Conservation (phyloP, 208 protist species). For the Leishmania arabica region DNA sequence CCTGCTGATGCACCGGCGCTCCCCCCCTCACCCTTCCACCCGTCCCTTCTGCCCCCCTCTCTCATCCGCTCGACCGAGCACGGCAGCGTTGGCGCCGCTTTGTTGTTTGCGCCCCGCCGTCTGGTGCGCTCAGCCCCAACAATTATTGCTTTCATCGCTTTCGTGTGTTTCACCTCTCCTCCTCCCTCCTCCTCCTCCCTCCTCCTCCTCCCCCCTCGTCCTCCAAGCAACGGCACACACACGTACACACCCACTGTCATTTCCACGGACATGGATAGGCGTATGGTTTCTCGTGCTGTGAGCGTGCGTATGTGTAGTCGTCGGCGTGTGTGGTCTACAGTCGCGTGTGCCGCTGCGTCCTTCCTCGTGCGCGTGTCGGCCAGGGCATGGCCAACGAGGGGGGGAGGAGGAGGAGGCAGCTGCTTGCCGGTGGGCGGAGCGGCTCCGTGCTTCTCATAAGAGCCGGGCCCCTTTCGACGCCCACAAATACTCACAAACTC, state of each 20-base stretch:
- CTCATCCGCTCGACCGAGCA: background rate
- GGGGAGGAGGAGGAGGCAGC: no score
- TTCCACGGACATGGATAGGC: no score
- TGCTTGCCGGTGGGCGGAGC: background rate
- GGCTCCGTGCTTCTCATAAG: background rate
- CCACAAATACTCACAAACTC: no score
- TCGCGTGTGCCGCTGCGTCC: background rate
- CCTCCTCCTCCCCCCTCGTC: background rate
- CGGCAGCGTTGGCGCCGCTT: background rate
- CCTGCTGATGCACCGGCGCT: background rate
- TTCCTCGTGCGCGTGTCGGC: background rate
- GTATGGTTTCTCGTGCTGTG: no score
- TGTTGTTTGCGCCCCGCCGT: background rate
- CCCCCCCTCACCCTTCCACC: background rate
- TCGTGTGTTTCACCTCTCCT: background rate
- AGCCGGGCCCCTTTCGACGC: background rate
- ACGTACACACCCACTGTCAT: background rate
- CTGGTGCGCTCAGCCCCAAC: background rate
- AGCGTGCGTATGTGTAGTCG: no score
- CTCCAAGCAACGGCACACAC: background rate
- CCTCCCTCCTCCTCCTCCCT: background rate
- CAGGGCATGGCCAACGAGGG: no score
- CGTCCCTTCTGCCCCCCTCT: background rate
- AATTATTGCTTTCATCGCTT: background rate
- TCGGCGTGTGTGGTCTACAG: background rate